These are phyloP conservation scores for Debaryomyces tyrocola DNA, from an alignment of 805 yeast species.

Conservation along the genomic window DNA sequence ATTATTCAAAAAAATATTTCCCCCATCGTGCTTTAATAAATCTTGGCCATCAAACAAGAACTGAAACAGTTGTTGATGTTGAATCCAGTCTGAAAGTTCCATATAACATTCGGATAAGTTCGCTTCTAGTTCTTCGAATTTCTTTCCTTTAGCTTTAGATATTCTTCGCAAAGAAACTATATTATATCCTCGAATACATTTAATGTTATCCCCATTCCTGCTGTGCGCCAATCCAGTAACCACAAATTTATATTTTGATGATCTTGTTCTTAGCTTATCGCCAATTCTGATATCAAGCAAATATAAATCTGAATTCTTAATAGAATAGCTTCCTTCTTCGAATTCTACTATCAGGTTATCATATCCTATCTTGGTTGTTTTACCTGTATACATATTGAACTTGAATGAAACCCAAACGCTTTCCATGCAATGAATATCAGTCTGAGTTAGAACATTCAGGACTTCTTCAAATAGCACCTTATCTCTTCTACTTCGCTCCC, in stretches of 20 bases:
- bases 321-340: slow-evolving; percentile 34
- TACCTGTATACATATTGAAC: slow-evolving; percentile 53
- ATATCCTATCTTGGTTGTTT: slow-evolving; percentile 24
- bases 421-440: slow-evolving; percentile 12
- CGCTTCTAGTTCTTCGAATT: slow-evolving; percentile 17
- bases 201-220: slow-evolving; percentile 26
- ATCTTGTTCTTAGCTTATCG: slow-evolving; percentile 45
- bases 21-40: slow-evolving; percentile 9
- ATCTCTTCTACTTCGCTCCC: background rate
- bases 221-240: slow-evolving; percentile 45
- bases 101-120: slow-evolving; percentile 33
- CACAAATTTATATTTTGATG: slow-evolving; percentile 28
- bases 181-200: slow-evolving; percentile 65
- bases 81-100: slow-evolving; percentile 40
- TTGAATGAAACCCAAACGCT: slow-evolving; percentile 58
- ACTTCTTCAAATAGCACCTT: slow-evolving; percentile 9
- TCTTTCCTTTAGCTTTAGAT: slow-evolving; percentile 11
- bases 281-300: slow-evolving; percentile 59
- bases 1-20: background rate
- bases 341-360: slow-evolving; percentile 38
- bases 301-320: slow-evolving; percentile 38
- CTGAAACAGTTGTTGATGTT: slow-evolving; percentile 34
- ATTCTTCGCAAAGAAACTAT: slow-evolving; percentile 37
- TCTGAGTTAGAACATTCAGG: slow-evolving; percentile 8
- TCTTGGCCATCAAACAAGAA: slow-evolving; percentile 19